phyloP scores from a whole-genome alignment of 2,329 filamentous ascomycete species.

The Penicillium sp. region DNA sequence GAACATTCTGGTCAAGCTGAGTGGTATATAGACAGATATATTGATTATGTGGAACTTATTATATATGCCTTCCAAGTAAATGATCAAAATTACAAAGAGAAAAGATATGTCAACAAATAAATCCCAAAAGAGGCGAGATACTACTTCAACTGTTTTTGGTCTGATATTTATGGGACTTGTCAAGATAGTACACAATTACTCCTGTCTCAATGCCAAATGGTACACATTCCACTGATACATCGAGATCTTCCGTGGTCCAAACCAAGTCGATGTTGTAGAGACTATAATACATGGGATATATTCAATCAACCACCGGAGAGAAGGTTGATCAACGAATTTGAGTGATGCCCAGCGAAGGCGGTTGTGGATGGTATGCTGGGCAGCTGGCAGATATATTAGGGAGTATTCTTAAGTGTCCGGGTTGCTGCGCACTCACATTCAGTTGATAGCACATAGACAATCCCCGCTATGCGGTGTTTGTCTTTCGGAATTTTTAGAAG shows the following conservation, averaged over 20 bases:
- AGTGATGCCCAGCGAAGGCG: neutral
- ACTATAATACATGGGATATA: constrained; percentile 27
- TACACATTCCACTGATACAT: neutral
- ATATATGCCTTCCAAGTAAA: no score
- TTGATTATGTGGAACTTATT: neutral
- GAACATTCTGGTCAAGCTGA: neutral
- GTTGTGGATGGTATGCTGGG: neutral
- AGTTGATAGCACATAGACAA: neutral
- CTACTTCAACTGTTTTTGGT: neutral
- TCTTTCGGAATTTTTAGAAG: neutral
- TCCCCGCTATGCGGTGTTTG: neutral
- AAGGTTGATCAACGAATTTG: neutral
- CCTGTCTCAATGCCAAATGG: neutral
- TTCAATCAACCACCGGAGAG: constrained; percentile 21
- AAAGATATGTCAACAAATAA: neutral
- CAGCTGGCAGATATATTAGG: neutral
- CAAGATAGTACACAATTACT: neutral
- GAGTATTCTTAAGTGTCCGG: no score
- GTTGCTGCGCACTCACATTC: neutral
- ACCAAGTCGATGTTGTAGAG: constrained; percentile 22
- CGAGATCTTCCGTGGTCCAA: neutral
- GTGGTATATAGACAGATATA: neutral
- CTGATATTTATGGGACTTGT: neutral
- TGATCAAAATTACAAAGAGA: neutral
- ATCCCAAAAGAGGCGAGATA: neutral